Base-by-base conservation (phyloP, 2,329 filamentous ascomycete genomes). In the Aspergillus novoparasiticus region DNA sequence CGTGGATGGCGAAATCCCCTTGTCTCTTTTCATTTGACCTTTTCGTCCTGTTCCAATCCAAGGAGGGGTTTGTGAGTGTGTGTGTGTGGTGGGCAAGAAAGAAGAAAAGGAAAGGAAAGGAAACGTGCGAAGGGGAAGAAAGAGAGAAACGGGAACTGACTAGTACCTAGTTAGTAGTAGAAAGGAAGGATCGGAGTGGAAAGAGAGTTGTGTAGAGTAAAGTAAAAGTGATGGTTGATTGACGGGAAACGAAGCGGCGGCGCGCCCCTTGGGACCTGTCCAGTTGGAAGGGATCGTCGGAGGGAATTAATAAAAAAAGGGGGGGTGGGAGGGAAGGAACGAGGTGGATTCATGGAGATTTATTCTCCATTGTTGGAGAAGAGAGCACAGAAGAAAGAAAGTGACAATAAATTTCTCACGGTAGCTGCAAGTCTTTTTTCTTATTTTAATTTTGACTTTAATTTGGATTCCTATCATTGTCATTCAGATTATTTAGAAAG, bases 121-220 rank as follows among this genome's bases (percentile, higher is more conserved):
- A 51, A 65, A 64, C 65, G 66, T 54, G 61, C 61, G 60, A 53
- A 68, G 61, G 58, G 41, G 55, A 54, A 48, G 32, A 58, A 34
- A 48, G 28, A 56, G 58, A 60, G 59, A 36, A 46, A 59, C 58
- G 59, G 54, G 58, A 59, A 61, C 53, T 32, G 65, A 66, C 21
- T n/a, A 48, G 46, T 19, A 41, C 39, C 39, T 41, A 41, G 34
- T 39, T 41, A 41, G 34, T 9, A 41, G 39, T 41, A 19, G 39
- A 41, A 46, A 45, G 26, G 59, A 54, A 41, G 30, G 51, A 26
- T 26, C 23, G 23, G 23, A 55, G 54, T 43, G 21, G 50, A 55
- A 55, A 36, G 43, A 55, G 32, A 23, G 51, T 54, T 34, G 39
- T n/a, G 58, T 54, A 34, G 26, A 50, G 43, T 51, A 19, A 39